Evolutionary conservation across 768 basidiomycete genomes (phyloP).

Genomic region (Dendrothele bispora): DNA sequence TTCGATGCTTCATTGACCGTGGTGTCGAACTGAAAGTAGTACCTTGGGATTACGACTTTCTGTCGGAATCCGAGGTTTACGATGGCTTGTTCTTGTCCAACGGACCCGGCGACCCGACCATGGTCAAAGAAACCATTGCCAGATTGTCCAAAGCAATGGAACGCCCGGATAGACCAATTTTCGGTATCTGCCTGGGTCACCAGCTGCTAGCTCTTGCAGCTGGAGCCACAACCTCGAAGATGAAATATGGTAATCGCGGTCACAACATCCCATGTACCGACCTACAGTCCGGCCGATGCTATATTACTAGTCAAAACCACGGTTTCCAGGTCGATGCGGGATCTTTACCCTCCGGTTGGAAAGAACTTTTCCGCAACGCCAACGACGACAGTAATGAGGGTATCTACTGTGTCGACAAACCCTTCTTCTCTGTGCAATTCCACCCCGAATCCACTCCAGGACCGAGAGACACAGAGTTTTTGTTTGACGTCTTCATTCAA

Average conservation of each 20-base stretch:
- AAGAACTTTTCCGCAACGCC: slow-evolving; percentile 92
- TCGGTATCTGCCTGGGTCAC: slow-evolving; percentile 98
- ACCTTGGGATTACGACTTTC: slow-evolving; percentile 95
- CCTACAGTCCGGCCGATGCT: slow-evolving; percentile 90
- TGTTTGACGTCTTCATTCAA: slow-evolving; percentile 96
- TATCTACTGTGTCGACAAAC: slow-evolving; percentile 88
- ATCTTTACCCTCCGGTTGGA: slow-evolving; percentile 84
- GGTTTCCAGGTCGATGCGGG: slow-evolving; percentile 90
- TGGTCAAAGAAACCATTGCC: slow-evolving; percentile 69
- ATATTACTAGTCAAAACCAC: slow-evolving; percentile 99
- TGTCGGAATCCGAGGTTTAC: slow-evolving; percentile 74
- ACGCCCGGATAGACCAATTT: slow-evolving; percentile 82
- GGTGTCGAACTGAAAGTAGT: slow-evolving; percentile 97
- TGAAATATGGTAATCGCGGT: slow-evolving; percentile 99
- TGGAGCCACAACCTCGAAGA: slow-evolving; percentile 93
- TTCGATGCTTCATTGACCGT: slow-evolving; percentile 89
- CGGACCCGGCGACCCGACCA: slow-evolving; percentile 95
- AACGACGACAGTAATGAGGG: slow-evolving; percentile 98
- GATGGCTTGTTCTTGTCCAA: slow-evolving; percentile 98
- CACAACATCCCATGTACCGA: slow-evolving; percentile 99
- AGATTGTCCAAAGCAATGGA: slow-evolving; percentile 67
- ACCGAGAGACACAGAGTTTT: slow-evolving; percentile 96
- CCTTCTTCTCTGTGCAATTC: slow-evolving; percentile 99
- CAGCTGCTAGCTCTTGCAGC: slow-evolving; percentile 94
- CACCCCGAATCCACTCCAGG: slow-evolving; percentile 98